These are phyloP conservation scores for Proliferodiscus dingleyae DNA, from an alignment of 2,329 filamentous ascomycete genomes.

Conservation along the genomic window DNA sequence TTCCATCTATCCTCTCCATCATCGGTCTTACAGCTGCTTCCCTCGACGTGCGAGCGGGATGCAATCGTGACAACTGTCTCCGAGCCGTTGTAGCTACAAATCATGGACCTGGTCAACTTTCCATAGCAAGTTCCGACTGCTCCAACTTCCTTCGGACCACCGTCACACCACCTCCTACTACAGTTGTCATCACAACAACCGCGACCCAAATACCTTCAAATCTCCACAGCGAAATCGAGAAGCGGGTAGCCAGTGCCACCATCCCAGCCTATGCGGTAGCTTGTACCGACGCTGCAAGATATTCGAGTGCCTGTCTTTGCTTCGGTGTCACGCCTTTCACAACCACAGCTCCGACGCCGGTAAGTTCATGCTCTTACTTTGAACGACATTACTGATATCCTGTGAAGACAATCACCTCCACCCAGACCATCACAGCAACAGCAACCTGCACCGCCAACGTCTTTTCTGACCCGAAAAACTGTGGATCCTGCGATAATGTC, in stretches of 20 bases:
- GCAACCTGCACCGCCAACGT: constrained; percentile 12
- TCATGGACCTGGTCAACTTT: constrained; percentile 8
- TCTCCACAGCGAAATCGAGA: not conserved
- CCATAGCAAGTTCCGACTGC: constrained; percentile 17
- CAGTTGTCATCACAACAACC: constrained; percentile 7
- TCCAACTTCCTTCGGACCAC: constrained; percentile 12
- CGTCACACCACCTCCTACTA: constrained; percentile 5
- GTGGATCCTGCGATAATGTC: constrained; percentile 17
- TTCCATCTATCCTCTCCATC: constrained; percentile 4
- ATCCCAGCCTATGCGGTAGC: constrained; percentile 24
- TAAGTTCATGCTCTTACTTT: constrained; percentile 4
- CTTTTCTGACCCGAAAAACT: constrained; percentile 16
- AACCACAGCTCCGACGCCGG: constrained; percentile 11
- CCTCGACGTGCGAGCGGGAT: constrained; percentile 2
- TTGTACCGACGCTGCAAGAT: constrained; percentile 17
- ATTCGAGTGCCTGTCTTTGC: constrained; percentile 26
- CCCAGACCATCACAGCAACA: constrained; percentile 11
- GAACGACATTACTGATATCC: not conserved
- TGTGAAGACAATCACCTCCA: constrained; percentile 14
- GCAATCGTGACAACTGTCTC: constrained; percentile 18
- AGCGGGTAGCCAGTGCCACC: constrained; percentile 1
- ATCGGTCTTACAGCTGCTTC: constrained; percentile 1
- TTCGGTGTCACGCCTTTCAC: constrained; percentile 16
- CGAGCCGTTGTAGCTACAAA: constrained; percentile 20
- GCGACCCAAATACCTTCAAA: constrained; percentile 5